Percentiles rank a stretch among this genome's conserved stretches.
phyloP scores from a whole-genome alignment of 495 filamentous ascomycete species.

The Terfezia boudieri region DNA sequence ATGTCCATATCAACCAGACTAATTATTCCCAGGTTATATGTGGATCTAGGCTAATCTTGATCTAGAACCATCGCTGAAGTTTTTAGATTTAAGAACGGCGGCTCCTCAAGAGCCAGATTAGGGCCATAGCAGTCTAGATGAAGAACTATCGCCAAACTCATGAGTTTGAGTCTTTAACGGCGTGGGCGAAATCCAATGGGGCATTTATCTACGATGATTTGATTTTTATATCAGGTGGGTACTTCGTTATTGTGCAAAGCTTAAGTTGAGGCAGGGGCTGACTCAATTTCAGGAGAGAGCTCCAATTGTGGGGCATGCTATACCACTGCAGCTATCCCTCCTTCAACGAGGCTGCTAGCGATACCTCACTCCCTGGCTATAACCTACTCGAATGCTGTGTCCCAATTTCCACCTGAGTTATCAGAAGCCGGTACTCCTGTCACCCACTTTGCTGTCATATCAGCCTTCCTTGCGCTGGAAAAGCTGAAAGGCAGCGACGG shows the following conservation, averaged over 20 bases:
- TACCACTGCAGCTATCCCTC: conserved; percentile 5
- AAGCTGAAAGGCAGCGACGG: conserved; percentile 26
- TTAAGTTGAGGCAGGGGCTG: too few relatives aligned
- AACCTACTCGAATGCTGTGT: conserved; percentile 4
- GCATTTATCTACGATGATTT: not conserved
- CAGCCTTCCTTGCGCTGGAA: conserved; percentile 38
- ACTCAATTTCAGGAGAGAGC: too few relatives aligned
- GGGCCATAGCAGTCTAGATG: too few relatives aligned
- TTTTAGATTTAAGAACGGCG: too few relatives aligned
- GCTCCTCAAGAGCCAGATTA: too few relatives aligned
- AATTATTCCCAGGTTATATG: too few relatives aligned
- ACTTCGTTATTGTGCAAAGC: not conserved
- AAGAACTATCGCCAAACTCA: too few relatives aligned
- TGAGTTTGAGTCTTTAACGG: not conserved
- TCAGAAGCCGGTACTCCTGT: not conserved
- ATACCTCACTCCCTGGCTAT: conserved; percentile 14
- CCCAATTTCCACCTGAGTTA: conserved; percentile 7
- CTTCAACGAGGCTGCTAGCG: conserved; percentile 6
- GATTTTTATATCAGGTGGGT: not conserved
- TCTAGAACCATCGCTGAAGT: too few relatives aligned
- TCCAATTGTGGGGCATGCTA: too few relatives aligned
- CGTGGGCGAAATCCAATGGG: not conserved
- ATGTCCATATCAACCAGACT: too few relatives aligned
- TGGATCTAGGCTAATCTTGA: too few relatives aligned
- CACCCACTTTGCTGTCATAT: conserved; percentile 13